These are phyloP conservation scores for Chlamydomonas schloesseri DNA, from an alignment of 139 green algal species.

Conservation along the genomic window DNA sequence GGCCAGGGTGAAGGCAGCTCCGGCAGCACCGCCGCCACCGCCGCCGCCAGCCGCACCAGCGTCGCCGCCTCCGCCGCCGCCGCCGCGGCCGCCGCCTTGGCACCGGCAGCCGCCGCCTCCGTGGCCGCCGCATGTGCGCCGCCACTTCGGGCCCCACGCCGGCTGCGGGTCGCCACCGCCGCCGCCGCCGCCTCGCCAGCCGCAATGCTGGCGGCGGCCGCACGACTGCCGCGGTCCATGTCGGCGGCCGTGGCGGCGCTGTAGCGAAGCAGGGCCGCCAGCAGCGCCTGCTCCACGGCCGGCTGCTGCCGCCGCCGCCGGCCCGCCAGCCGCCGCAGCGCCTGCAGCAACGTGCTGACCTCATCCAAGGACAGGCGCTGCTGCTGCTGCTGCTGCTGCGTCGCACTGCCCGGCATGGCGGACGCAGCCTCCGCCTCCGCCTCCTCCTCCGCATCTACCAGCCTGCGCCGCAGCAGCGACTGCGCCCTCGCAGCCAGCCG, in stretches of 20 bases:
- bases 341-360: slow-evolving; percentile 5
- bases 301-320: neutral
- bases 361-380: neutral
- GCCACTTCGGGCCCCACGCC: too few species aligned
- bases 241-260: neutral
- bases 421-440: too few species aligned
- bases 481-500: neutral
- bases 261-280: neutral
- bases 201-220: neutral
- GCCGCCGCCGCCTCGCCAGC: neutral
- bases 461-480: neutral
- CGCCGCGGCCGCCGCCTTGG: too few species aligned
- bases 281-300: too few species aligned
- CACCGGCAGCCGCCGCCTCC: too few species aligned
- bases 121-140: too few species aligned
- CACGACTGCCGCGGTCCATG: neutral
- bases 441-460: neutral
- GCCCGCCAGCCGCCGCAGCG: slow-evolving; percentile 3
- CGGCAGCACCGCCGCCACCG: slow-evolving; percentile 19
- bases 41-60: neutral
- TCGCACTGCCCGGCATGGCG: too few species aligned
- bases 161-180: too few species aligned
- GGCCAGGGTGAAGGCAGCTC: neutral
- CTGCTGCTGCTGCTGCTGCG: too few species aligned
- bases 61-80: neutral